Evolutionary conservation across 805 yeast species (phyloP).

Genomic region (Candida yuanshanica): DNA sequence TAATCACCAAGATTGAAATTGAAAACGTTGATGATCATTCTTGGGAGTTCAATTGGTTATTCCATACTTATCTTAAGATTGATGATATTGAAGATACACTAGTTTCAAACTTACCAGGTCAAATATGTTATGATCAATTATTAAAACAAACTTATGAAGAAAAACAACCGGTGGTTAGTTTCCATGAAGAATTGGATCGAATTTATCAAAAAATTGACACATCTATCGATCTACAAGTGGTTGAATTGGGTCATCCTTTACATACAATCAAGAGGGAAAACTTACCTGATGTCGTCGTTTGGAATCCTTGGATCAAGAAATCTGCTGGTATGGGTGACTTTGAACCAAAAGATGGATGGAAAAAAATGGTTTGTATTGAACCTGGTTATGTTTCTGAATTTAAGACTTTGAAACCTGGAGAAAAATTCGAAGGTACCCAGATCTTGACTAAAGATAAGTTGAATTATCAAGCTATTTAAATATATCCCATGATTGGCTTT

Average conservation of each 20-base stretch:
- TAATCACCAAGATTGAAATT: slow-evolving; percentile 70
- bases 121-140: slow-evolving; percentile 71
- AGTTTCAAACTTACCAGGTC: slow-evolving; percentile 74
- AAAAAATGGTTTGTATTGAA: slow-evolving; percentile 89
- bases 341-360: slow-evolving; percentile 76
- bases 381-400: slow-evolving; percentile 83
- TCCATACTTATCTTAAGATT: slow-evolving; percentile 82
- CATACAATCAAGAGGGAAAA: slow-evolving; percentile 62
- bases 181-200: slow-evolving; percentile 78
- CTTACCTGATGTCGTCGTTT: slow-evolving; percentile 71
- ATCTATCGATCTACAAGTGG: slow-evolving; percentile 57
- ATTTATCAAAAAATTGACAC: slow-evolving; percentile 62
- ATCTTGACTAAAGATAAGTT: slow-evolving; percentile 50
- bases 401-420: slow-evolving; percentile 59
- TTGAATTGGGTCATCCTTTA: slow-evolving; percentile 63
- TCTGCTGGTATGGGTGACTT: slow-evolving; percentile 85
- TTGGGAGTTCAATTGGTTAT: slow-evolving; percentile 88
- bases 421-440: slow-evolving; percentile 72
- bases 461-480: slow-evolving; percentile 47
- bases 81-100: slow-evolving; percentile 73
- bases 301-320: slow-evolving; percentile 96
- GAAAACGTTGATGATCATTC: slow-evolving; percentile 57
- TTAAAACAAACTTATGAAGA: slow-evolving; percentile 56
- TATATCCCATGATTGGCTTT: too few species aligned
- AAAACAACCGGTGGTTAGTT: slow-evolving; percentile 67